These are phyloP conservation scores for Rosa hybrid DNA, from an alignment of 331 rosid genomes.

Conservation along the genomic window DNA sequence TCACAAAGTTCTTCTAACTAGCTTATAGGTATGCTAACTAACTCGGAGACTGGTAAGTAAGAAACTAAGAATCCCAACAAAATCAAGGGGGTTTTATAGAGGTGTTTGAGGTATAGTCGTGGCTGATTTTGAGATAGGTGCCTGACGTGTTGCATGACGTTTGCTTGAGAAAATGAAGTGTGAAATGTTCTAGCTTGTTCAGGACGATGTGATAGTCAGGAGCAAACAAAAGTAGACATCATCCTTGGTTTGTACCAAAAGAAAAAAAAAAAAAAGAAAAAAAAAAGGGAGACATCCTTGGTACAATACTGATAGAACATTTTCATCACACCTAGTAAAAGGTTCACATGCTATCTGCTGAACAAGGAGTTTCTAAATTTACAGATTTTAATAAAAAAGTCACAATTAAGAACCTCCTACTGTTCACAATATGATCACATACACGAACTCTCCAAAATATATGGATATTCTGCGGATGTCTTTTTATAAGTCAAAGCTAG, in stretches of 20 bases:
- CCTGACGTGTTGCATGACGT: neutral
- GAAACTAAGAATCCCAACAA: no score
- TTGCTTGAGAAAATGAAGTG: neutral
- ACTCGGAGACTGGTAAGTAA: neutral
- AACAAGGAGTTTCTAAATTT: neutral
- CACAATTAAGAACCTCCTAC: neutral
- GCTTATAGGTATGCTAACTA: neutral
- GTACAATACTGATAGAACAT: neutral
- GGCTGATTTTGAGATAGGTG: no score
- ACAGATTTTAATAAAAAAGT: neutral
- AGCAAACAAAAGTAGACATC: no score
- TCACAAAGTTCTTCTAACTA: neutral
- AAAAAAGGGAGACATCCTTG: neutral
- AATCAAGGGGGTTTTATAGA: no score
- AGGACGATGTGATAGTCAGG: no score
- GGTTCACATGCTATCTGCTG: neutral
- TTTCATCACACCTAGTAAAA: neutral
- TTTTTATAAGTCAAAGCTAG: conserved; percentile 8
- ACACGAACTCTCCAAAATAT: neutral
- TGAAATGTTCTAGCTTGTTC: no score
- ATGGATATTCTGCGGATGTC: neutral
- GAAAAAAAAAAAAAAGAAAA: no score
- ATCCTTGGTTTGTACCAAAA: no score
- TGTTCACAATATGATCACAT: neutral
- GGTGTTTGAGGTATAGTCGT: no score